Conservation (phyloP, 495 filamentous ascomycete genomes). For the Penicillium crystallinum region DNA sequence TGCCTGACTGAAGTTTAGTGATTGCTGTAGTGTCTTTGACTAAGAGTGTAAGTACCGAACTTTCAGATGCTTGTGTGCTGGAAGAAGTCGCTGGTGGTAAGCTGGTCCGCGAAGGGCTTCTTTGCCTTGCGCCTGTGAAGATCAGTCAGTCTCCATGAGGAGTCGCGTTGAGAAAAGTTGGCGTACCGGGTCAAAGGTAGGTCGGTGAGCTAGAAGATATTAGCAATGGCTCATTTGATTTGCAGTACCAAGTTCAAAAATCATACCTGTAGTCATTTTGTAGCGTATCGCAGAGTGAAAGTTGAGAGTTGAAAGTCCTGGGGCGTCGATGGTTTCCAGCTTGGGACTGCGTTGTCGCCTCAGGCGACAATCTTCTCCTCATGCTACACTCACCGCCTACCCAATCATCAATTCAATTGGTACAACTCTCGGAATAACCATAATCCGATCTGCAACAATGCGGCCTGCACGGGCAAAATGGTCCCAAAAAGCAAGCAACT, state of each 20-base stretch:
- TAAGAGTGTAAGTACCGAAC: slow-evolving; percentile 50
- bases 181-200: slow-evolving; percentile 86
- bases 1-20: slow-evolving; percentile 48
- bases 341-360: background rate
- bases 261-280: slow-evolving; percentile 64
- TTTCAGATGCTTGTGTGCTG: slow-evolving; percentile 88
- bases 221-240: slow-evolving; percentile 11
- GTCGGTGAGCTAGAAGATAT: slow-evolving; percentile 59
- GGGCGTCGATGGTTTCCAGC: background rate
- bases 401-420: background rate
- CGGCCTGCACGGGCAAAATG: slow-evolving; percentile 21
- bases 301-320: background rate
- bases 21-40: background rate
- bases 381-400: slow-evolving; percentile 7
- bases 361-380: background rate
- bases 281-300: background rate
- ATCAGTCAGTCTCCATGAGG: slow-evolving; percentile 9
- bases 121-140: slow-evolving; percentile 75
- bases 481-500: slow-evolving; percentile 19
- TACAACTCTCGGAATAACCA: background rate
- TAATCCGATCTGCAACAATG: slow-evolving; percentile 18
- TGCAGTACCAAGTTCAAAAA: background rate
- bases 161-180: slow-evolving; percentile 18
- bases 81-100: slow-evolving; percentile 93
- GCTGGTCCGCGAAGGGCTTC: slow-evolving; percentile 90